A percentile compares a stretch with the other conserved stretches of the same genome.
phyloP scores from a whole-genome alignment of 2,329 filamentous ascomycete species.

The Nemania sp. region DNA sequence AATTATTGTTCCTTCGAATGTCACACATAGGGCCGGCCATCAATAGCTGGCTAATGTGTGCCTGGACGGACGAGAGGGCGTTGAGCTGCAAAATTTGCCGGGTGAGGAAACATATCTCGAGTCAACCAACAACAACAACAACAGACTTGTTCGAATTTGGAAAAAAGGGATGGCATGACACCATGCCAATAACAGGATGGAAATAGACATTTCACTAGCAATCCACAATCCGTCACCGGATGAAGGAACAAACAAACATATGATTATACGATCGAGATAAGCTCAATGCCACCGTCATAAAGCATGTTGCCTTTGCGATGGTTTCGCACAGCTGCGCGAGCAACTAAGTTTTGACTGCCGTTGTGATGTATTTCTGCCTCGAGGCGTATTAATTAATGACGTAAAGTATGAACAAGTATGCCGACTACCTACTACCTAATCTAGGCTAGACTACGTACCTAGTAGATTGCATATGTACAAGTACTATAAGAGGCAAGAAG shows the following conservation, averaged over 20 bases:
- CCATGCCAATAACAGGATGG: conserved; percentile 50
- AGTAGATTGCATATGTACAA: not conserved
- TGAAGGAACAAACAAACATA: conserved; percentile 48
- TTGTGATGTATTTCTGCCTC: conserved; percentile 9
- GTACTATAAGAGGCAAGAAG: not conserved
- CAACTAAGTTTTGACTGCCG: conserved; percentile 14
- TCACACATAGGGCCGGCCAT: conserved; percentile 48
- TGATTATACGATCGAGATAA: conserved; percentile 40
- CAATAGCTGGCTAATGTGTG: conserved; percentile 38
- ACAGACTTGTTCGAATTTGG: conserved; percentile 44
- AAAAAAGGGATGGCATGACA: conserved; percentile 40
- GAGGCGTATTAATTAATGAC: conserved; percentile 21
- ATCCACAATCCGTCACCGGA: conserved; percentile 59
- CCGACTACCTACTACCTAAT: not conserved
- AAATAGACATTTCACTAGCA: conserved; percentile 57
- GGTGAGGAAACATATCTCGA: conserved; percentile 40
- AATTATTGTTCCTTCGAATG: conserved; percentile 33
- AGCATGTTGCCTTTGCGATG: not conserved
- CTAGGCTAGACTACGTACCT: not conserved
- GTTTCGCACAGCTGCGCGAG: not conserved
- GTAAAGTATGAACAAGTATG: conserved; percentile 25
- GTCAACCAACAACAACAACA: conserved; percentile 31
- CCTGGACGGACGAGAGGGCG: conserved; percentile 39
- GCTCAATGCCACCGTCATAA: conserved; percentile 35
- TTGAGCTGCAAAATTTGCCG: conserved; percentile 41